Conservation (phyloP, 305 asterid species). For the Rubia balearica region DNA sequence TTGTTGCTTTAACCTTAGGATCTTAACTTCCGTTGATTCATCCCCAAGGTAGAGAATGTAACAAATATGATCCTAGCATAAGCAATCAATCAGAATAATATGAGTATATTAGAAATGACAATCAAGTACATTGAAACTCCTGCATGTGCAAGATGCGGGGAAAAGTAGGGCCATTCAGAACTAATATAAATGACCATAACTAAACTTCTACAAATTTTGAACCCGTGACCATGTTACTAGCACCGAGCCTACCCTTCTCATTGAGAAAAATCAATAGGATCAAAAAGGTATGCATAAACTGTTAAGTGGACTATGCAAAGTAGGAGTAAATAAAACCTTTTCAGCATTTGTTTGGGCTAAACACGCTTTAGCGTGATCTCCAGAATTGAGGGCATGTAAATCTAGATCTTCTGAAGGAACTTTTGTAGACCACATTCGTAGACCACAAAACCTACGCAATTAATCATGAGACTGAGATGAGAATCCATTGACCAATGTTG, state of each 20-base stretch:
- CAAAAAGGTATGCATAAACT: background rate
- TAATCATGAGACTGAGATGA: no score
- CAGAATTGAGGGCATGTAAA: slow-evolving; percentile 67
- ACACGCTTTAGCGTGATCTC: slow-evolving; percentile 74
- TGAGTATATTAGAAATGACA: background rate
- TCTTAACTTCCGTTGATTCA: slow-evolving; percentile 71
- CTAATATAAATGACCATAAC: background rate
- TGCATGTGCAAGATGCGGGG: background rate
- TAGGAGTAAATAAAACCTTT: slow-evolving; percentile 41
- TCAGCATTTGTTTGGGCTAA: slow-evolving; percentile 74
- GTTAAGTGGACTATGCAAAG: background rate
- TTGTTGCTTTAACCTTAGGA: slow-evolving; percentile 79
- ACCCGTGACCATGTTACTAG: background rate
- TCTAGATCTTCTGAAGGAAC: slow-evolving; percentile 66
- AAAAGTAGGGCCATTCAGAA: background rate
- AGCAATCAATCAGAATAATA: slow-evolving; percentile 16
- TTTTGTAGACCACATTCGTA: slow-evolving; percentile 84
- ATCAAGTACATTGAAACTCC: background rate
- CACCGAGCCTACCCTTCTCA: background rate
- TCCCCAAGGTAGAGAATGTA: slow-evolving; percentile 87
- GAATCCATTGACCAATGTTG: no score
- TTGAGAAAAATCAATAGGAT: slow-evolving; percentile 13
- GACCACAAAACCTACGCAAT: no score
- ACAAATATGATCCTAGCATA: slow-evolving; percentile 55
- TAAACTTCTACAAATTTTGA: background rate